Percentiles rank a stretch among this genome's conserved stretches.
Conservation (phyloP, 2,329 filamentous ascomycete species). For the Raffaelea albimanens region DNA sequence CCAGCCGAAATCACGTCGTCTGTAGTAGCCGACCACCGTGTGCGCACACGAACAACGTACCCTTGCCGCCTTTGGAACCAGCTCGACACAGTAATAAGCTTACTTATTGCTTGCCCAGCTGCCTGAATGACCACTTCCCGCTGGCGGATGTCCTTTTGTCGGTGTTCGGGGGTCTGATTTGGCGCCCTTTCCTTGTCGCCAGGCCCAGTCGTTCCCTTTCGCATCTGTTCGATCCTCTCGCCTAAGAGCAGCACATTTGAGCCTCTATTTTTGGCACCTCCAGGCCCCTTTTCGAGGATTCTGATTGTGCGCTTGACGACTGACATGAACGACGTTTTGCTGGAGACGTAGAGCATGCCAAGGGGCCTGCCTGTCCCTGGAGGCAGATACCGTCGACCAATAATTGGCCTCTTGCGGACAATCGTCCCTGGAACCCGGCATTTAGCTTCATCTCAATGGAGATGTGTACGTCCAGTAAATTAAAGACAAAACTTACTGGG, state of each 20-base stretch:
- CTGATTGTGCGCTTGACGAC: slow-evolving; percentile 56
- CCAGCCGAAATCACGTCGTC: slow-evolving; percentile 52
- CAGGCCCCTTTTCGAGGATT: slow-evolving; percentile 46
- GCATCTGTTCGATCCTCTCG: slow-evolving; percentile 33
- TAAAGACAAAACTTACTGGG: neutral
- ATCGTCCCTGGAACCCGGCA: neutral
- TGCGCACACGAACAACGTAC: slow-evolving; percentile 49
- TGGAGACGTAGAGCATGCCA: slow-evolving; percentile 50
- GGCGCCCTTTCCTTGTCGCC: neutral
- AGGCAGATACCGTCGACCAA: slow-evolving; percentile 2
- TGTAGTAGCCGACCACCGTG: slow-evolving; percentile 53
- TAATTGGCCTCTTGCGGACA: slow-evolving; percentile 3
- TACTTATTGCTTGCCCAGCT: slow-evolving; percentile 57
- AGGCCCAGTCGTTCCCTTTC: too few species aligned
- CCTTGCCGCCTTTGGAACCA: slow-evolving; percentile 56
- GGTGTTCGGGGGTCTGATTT: slow-evolving; percentile 7
- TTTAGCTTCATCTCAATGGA: neutral
- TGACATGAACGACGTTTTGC: slow-evolving; percentile 58
- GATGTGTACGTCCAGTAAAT: neutral
- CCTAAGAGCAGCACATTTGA: slow-evolving; percentile 35
- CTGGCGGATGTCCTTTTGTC: slow-evolving; percentile 19
- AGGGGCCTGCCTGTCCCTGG: slow-evolving; percentile 1
- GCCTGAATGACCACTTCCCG: slow-evolving; percentile 33
- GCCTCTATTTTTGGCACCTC: slow-evolving; percentile 33
- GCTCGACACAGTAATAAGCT: slow-evolving; percentile 50